Evolutionary conservation across 2,329 filamentous ascomycete genomes (phyloP), one percentile per base, ranked within the genome.

Genomic region (Kalmusia sp.): DNA sequence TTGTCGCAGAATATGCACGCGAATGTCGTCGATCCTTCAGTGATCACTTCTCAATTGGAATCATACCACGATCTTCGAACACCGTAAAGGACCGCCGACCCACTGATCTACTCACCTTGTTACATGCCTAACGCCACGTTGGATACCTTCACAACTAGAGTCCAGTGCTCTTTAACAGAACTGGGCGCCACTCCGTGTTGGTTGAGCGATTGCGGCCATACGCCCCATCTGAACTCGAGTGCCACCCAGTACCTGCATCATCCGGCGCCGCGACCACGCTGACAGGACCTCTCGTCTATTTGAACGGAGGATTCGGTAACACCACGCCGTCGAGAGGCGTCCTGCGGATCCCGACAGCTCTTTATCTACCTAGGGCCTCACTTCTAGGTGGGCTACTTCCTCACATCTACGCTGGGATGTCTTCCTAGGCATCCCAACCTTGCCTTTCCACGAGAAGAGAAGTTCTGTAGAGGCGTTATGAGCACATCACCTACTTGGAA

Each of bases 401-500:
- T 47, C 17, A 47, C 17, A 17, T 8, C 31, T 37, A n/a, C 28
- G 31, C 31, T 37, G 31, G 31, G 44, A 47, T 47, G 44, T 47
- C 44, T 37, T 47, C 15, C 22, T 38, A 47, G 24, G 24, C 44
- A 47, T 38, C n/a, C 33, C 22, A 28, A 47, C 3, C 15, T 37
- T 37, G 31, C 30, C 31, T 47, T 28, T 22, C 24, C n/a, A 37
- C 15, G 33, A 30, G 43, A 15, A 35, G 27, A 21, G 28, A 37
- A 19, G 8, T 14, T 14, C 33, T 14, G n/a, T 24, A 27, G 31
- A 22, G 19, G 22, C 44, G 33, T 37, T 9, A 47, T 47, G 44
- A 35, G 15, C 33, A 38, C 31, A 9, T 25, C 33, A 28, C 37
- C 44, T 21, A 15, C 44, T 21, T 47, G 33, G 31, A 15, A 28